phyloP scores from a whole-genome alignment of 306 rosid genomes.

The Medicago truncatula region MtrunA17r5.0-ANR NC_053046.1:10690501-10691000 shows the following conservation, averaged over 20 bases:
- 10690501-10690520: conserved; percentile 22
- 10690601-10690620: conserved; percentile 51
- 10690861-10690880: conserved; percentile 96
- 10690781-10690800: conserved; percentile 17
- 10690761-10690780: neutral
- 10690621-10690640: conserved; percentile 43
- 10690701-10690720: conserved; percentile 10
- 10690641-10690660: conserved; percentile 87
- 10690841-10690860: conserved; percentile 97
- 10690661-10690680: conserved; percentile 41
- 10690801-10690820: conserved; percentile 38
- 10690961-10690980: conserved; percentile 55
- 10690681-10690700: conserved; percentile 6
- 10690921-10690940: conserved; percentile 93
- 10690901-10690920: conserved; percentile 97
- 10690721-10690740: conserved; percentile 17
- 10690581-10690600: conserved; percentile 68
- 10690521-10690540: conserved; percentile 77
- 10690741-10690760: conserved; percentile 6
- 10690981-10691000: conserved; percentile 49
- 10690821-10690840: conserved; percentile 60
- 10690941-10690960: conserved; percentile 85
- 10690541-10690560: conserved; percentile 69
- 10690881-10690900: conserved; percentile 98
- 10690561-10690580: conserved; percentile 78